Evolutionary conservation across 1,139 yeast genomes (phyloP), one percentile per base, ranked within the genome.

Genomic region (Yamadazyma atlantica): DNA sequence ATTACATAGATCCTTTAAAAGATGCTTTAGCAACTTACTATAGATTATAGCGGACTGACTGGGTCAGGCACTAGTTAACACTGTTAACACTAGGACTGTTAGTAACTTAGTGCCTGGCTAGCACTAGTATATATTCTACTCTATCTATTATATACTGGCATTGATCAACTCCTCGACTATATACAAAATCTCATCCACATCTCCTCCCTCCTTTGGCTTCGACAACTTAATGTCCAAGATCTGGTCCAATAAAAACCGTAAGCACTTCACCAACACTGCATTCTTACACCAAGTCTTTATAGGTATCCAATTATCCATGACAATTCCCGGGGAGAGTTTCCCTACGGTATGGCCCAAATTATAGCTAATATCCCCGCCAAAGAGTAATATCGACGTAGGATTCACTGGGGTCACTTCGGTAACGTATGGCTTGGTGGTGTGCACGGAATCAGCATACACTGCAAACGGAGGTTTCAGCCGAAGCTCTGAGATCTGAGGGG

Each of bases 281-380:
- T 90, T 88, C 50, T 94, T 85, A 47, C 96, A 86, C 97, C 97
- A 89, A 2, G 96, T 86, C 47, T 86, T 69, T 25, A 92, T 68
- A 7, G 95, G 89, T 23, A 85, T 61, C 96, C 96, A 85, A 35
- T 75, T 72, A 52, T 85, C 95, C 41, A 89, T 55, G 19, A 83
- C 73, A 40, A 83, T 69, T 34, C 89, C 88, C 0, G 86, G 84
- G 0, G 82, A 75, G 9, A 73, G 64, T 24, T 54, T 57, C 3
- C 66, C 66, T 1, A 67, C 63, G 2, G 61, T 53, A 2, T 68
- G 41, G 32, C 62, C 53, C 28, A 87, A 61, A 50, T 90, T 96
- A 50, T 87, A 89, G 19, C 73, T 62, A 12, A 92, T 73, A 1
- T 75, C 74, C 3, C 95, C 92, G 5, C 96, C 95, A 58, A 92